Evolutionary conservation across 2,329 filamentous ascomycete genomes (phyloP).

Genomic region (Nothomitra cinnamomea): DNA sequence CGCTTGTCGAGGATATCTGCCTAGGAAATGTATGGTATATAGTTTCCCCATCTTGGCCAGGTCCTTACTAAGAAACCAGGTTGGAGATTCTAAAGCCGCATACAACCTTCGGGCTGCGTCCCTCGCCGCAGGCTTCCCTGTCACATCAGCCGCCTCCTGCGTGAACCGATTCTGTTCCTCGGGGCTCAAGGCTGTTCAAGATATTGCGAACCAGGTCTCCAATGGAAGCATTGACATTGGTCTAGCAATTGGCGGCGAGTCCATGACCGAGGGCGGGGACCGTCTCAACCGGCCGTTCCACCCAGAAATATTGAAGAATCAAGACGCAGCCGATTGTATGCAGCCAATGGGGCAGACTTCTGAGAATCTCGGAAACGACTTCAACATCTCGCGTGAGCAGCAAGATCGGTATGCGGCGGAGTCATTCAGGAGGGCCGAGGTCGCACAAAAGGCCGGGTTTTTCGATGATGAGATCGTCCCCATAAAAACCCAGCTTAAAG

Average conservation of each 20-base stretch:
- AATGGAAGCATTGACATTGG: conserved; percentile 89
- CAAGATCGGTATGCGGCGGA: conserved; percentile 84
- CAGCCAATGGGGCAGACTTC: conserved; percentile 87
- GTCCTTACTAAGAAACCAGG: background rate
- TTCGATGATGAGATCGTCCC: conserved; percentile 87
- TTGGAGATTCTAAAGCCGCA: conserved; percentile 37
- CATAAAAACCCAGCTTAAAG: conserved; percentile 69
- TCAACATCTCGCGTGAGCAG: conserved; percentile 47
- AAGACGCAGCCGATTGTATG: background rate
- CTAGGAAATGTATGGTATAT: conserved; percentile 84
- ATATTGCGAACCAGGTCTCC: conserved; percentile 85
- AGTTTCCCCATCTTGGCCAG: conserved; percentile 35
- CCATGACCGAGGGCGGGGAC: conserved; percentile 88
- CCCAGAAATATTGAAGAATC: background rate
- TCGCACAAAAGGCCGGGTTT: conserved; percentile 74
- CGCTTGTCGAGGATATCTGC: conserved; percentile 76
- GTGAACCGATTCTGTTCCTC: conserved; percentile 92
- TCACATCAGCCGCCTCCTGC: conserved; percentile 67
- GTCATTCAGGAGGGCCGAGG: conserved; percentile 77
- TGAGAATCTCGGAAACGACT: conserved; percentile 85
- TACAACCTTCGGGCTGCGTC: conserved; percentile 92
- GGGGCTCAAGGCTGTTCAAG: conserved; percentile 80
- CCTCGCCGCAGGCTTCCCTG: conserved; percentile 80
- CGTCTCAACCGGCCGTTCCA: conserved; percentile 23
- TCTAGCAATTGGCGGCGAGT: conserved; percentile 87